Percentiles rank a stretch among this genome's conserved stretches.
Evolutionary conservation across 768 basidiomycete species (phyloP).

Genomic region (Serendipita sp.): DNA sequence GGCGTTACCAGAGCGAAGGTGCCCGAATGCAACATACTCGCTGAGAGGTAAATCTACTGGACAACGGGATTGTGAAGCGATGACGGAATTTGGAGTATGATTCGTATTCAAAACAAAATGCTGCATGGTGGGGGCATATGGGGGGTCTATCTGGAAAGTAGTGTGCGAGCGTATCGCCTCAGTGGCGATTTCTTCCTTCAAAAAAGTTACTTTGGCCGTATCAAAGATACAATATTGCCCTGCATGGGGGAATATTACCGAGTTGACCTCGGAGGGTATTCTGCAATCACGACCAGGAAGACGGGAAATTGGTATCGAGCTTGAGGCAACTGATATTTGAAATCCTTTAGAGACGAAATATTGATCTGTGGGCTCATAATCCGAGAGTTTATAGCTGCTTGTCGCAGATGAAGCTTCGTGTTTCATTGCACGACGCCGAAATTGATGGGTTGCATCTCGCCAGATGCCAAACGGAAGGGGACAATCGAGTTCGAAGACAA

Average conservation of each 20-base stretch:
- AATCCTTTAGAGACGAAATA: not conserved
- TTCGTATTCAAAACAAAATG: slow-evolving; percentile 17
- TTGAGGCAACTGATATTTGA: slow-evolving; percentile 21
- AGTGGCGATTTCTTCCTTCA: slow-evolving; percentile 8
- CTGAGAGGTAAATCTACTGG: slow-evolving; percentile 27
- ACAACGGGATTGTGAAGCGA: slow-evolving; percentile 29
- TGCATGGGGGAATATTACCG: not conserved
- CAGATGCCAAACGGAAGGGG: slow-evolving; percentile 28
- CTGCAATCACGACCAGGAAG: slow-evolving; percentile 19
- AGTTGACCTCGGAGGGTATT: not conserved
- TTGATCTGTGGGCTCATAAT: slow-evolving; percentile 11
- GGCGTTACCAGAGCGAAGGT: slow-evolving; percentile 28
- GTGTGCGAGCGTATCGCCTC: slow-evolving; percentile 10
- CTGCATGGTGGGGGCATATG: not conserved
- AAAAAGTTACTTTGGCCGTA: slow-evolving; percentile 7
- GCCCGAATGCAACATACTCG: slow-evolving; percentile 30
- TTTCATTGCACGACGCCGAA: no score
- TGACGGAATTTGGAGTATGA: slow-evolving; percentile 28
- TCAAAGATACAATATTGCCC: slow-evolving; percentile 21
- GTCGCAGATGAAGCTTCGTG: no score
- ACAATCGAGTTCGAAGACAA: slow-evolving; percentile 29
- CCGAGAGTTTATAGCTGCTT: slow-evolving; percentile 2
- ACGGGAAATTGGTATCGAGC: slow-evolving; percentile 23
- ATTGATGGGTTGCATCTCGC: slow-evolving; percentile 28
- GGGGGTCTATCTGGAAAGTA: not conserved